Conservation (phyloP, 331 rosid species). For the Quercus tomentella region DNA sequence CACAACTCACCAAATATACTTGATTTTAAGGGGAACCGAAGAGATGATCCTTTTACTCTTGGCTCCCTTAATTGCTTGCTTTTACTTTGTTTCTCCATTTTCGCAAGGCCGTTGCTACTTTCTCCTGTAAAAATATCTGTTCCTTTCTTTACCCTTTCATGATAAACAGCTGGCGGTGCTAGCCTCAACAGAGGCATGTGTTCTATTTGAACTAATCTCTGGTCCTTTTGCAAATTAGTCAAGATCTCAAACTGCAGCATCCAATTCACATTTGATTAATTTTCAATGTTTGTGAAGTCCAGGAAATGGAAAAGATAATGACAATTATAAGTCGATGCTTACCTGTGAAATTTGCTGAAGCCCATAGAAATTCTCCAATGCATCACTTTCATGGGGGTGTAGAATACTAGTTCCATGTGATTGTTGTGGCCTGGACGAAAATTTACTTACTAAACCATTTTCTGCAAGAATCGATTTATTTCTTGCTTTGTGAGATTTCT, state of each 20-base stretch:
- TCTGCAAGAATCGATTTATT: constrained; percentile 50
- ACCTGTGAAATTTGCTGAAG: constrained; percentile 78
- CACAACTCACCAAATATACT: constrained; percentile 66
- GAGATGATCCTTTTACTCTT: constrained; percentile 76
- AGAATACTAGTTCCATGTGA: constrained; percentile 44
- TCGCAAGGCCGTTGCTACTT: constrained; percentile 46
- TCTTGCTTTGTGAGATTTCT: constrained; percentile 62
- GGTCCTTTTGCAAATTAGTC: constrained; percentile 62
- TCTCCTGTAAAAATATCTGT: constrained; percentile 51
- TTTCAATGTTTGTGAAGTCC: constrained; percentile 7
- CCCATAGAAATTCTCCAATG: constrained; percentile 48
- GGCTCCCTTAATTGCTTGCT: constrained; percentile 60
- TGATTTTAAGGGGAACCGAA: constrained; percentile 70
- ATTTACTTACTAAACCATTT: constrained; percentile 57
- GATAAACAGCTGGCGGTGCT: too few species aligned
- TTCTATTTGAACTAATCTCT: constrained; percentile 71
- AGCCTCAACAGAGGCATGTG: constrained; percentile 60
- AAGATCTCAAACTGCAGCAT: constrained; percentile 85
- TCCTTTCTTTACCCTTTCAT: constrained; percentile 22
- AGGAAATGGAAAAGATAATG: background rate
- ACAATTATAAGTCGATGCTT: constrained; percentile 10
- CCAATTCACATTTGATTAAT: constrained; percentile 21
- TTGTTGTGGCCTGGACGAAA: constrained; percentile 42
- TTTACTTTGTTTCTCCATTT: constrained; percentile 44
- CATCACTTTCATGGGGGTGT: constrained; percentile 56